phyloP scores from a whole-genome alignment of 768 basidiomycete species.

The Krasilnikovozyma curviuscula region DNA sequence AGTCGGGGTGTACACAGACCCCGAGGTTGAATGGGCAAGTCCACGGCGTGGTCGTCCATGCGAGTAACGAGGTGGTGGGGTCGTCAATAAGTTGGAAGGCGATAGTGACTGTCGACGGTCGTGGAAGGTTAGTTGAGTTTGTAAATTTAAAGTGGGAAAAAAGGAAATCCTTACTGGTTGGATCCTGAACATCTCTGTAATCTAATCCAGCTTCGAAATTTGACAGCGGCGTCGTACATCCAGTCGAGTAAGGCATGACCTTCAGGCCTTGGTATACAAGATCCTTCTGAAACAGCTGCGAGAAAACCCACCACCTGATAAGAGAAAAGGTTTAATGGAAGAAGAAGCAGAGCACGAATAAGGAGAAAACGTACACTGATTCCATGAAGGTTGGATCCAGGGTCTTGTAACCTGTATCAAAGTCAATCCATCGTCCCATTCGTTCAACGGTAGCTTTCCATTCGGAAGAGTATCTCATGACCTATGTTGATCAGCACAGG shows the following conservation, averaged over 20 bases:
- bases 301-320: constrained; percentile 79
- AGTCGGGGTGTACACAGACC: constrained; percentile 89
- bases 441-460: constrained; percentile 91
- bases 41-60: constrained; percentile 99
- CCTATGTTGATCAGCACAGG: constrained; percentile 1
- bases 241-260: constrained; percentile 98
- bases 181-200: constrained; percentile 85
- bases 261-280: constrained; percentile 80
- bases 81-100: constrained; percentile 87
- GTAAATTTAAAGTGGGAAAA: neutral
- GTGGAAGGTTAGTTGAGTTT: neutral
- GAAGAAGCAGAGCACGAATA: neutral
- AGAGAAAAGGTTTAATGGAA: neutral
- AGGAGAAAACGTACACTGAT: constrained; percentile 33
- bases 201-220: constrained; percentile 91
- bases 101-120: constrained; percentile 47
- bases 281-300: constrained; percentile 74
- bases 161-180: constrained; percentile 41
- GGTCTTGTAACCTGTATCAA: constrained; percentile 98
- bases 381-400: constrained; percentile 89
- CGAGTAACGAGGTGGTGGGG: constrained; percentile 66
- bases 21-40: constrained; percentile 88
- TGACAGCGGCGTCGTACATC: constrained; percentile 82
- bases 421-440: constrained; percentile 99
- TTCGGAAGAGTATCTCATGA: constrained; percentile 87